phyloP scores from a whole-genome alignment of 2,329 filamentous ascomycete genomes.

The Whalleya microplaca region DNA sequence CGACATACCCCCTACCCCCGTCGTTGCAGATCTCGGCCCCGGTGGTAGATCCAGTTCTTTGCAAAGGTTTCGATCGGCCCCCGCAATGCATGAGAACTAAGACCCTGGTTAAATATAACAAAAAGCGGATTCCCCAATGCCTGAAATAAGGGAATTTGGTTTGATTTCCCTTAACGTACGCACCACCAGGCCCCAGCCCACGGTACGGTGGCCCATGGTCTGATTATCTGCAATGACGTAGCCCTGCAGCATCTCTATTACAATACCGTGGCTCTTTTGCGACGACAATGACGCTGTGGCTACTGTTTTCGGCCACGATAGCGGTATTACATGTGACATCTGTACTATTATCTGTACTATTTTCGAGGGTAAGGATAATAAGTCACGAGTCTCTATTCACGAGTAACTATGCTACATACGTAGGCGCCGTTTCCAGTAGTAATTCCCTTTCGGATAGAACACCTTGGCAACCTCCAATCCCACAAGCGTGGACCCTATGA shows the following conservation, averaged over 20 bases:
- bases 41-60: constrained; percentile 12
- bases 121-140: background rate
- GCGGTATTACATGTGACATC: background rate
- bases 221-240: constrained; percentile 26
- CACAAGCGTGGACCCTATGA: background rate
- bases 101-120: background rate
- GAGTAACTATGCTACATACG: background rate
- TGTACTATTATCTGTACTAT: background rate
- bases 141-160: too few relatives aligned
- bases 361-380: background rate
- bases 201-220: constrained; percentile 8
- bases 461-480: background rate
- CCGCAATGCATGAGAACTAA: constrained; percentile 4
- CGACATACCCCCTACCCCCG: too few relatives aligned
- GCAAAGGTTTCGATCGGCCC: background rate
- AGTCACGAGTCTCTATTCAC: background rate
- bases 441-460: too few relatives aligned
- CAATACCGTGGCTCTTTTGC: constrained; percentile 14
- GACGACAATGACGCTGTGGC: constrained; percentile 26
- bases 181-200: too few relatives aligned
- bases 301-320: constrained; percentile 7
- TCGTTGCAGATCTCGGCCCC: background rate
- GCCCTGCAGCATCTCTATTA: constrained; percentile 16
- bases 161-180: too few relatives aligned
- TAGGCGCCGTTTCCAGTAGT: background rate